Conservation (phyloP, 192 early-diverging fungal species). For the Coemansia sp. region DNA sequence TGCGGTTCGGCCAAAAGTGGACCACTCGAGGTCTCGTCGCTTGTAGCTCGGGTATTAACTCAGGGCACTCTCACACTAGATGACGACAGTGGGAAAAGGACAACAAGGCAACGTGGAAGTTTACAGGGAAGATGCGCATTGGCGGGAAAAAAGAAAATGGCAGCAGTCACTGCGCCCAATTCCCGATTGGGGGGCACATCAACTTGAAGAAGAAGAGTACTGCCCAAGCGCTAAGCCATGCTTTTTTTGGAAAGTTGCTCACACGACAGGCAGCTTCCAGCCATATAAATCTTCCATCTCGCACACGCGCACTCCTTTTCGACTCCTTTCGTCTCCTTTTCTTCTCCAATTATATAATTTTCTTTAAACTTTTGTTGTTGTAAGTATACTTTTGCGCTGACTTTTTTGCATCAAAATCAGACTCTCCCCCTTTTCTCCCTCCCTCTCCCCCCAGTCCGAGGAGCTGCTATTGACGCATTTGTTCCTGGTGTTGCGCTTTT, state of each 20-base stretch:
- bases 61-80: too few relatives aligned
- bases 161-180: not conserved
- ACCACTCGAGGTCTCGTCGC: too few relatives aligned
- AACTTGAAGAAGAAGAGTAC: not conserved
- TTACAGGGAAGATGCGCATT: not conserved
- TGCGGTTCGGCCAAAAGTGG: too few relatives aligned
- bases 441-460: constrained; percentile 1
- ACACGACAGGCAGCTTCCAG: not conserved
- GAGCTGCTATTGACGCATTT: constrained; percentile 2
- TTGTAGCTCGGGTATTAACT: too few relatives aligned
- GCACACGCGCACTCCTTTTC: not conserved
- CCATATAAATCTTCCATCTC: not conserved
- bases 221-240: not conserved
- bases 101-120: constrained; percentile 9
- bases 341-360: not conserved
- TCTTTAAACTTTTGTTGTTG: not conserved
- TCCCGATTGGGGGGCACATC: not conserved
- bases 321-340: not conserved
- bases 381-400: not conserved
- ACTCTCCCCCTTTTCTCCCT: too few relatives aligned
- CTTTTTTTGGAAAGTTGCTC: not conserved
- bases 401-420: not conserved
- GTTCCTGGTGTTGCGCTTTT: not conserved
- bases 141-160: not conserved
- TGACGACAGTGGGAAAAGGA: not conserved